Base-by-base conservation (phyloP, 208 protist species). In the Phytomonas sp. region DNA sequence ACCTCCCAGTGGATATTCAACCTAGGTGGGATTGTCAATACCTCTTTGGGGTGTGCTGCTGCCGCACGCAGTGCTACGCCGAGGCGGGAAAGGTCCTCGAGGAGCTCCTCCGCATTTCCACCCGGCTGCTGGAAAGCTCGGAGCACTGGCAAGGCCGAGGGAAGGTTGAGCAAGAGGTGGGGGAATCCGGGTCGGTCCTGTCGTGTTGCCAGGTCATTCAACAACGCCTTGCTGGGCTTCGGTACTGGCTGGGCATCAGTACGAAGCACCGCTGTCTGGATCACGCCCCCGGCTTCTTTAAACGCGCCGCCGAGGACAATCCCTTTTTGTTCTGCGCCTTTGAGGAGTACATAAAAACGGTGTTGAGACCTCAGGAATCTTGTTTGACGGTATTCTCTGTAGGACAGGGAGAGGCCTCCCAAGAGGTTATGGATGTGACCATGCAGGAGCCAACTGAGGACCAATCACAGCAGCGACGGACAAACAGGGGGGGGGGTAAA, bases 21-120 rank as follows among this genome's bases (percentile, higher is more conserved):
- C 72, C 83, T 29, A 72, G 82, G 34, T 92, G 86, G 87, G 73
- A 82, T 12, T 94, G 89, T 67, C 83, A 92, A 63, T 94, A 92
- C 71, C 70, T 94, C 12, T 72, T 91, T 36, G 89, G 82, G 0
- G 86, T 94, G n/a, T 84, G 78, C 67, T 94, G 86, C 71, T 79
- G 72, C 29, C 84, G 76, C 65, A 81, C 79, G n/a, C 68, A 84
- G 60, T 79, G 78, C 66, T 89, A 88, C 72, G 76, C 73, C 66
- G 84, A 92, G 59, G 89, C 80, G 1, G 71, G 75, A 56, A 73
- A 76, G 66, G 77, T 88, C 36, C 67, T 94, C 64, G 67, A 71
- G 60, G 81, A 92, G 68, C 73, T 94, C 11, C 40, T 84, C 29
- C 68, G 73, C 42, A 61, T 85, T 3, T 62, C 40, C 29, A 59